These are phyloP conservation scores for Scheffersomyces amazonensis DNA, from an alignment of 805 yeast genomes.

Conservation along the genomic window DNA sequence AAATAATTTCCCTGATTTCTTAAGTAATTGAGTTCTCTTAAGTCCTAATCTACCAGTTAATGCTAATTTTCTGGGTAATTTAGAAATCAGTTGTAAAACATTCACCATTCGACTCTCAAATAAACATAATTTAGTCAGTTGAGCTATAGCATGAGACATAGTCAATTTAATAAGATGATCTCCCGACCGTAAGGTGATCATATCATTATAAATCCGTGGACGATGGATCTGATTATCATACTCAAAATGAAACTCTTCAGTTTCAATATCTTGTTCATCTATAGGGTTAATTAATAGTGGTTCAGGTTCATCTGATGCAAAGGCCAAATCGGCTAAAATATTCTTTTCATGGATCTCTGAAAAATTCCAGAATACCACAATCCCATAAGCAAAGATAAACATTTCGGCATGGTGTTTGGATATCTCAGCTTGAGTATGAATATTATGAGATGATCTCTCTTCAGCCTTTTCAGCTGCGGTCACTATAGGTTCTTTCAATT, in stretches of 20 bases:
- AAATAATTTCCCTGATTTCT: slow-evolving; percentile 87
- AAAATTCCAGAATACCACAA: slow-evolving; percentile 97
- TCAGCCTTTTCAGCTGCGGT: neutral
- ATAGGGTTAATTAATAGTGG: slow-evolving; percentile 67
- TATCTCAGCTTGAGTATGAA: slow-evolving; percentile 30
- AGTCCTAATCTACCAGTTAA: slow-evolving; percentile 85
- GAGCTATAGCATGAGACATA: slow-evolving; percentile 95
- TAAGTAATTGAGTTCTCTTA: slow-evolving; percentile 77
- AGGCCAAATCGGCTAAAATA: slow-evolving; percentile 85
- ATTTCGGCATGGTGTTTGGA: slow-evolving; percentile 75
- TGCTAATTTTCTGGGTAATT: slow-evolving; percentile 85
- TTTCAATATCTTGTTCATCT: slow-evolving; percentile 87
- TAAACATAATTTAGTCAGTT: slow-evolving; percentile 84
- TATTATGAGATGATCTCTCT: neutral
- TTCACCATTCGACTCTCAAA: slow-evolving; percentile 91
- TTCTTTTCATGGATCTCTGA: slow-evolving; percentile 91
- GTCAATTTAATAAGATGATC: slow-evolving; percentile 92
- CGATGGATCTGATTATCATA: slow-evolving; percentile 61
- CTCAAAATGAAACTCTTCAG: slow-evolving; percentile 81
- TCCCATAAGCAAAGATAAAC: slow-evolving; percentile 88
- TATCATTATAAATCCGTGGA: slow-evolving; percentile 85
- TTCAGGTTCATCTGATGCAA: slow-evolving; percentile 47
- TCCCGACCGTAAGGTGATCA: slow-evolving; percentile 85
- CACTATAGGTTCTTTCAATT: no score
- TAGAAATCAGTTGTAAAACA: slow-evolving; percentile 79